phyloP scores from a whole-genome alignment of 345 rosid species.

The Euphorbia peplus region DNA sequence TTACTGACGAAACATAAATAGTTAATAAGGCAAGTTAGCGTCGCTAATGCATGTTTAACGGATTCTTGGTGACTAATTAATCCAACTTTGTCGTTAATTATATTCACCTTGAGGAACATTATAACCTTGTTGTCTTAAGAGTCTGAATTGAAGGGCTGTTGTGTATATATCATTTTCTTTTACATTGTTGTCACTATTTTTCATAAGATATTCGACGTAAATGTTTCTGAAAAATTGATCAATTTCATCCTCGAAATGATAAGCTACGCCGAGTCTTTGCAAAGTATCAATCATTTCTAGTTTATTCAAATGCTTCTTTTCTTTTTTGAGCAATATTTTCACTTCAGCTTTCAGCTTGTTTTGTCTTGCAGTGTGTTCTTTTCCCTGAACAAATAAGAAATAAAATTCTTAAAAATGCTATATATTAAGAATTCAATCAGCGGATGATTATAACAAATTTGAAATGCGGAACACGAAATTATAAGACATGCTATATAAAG shows the following conservation, averaged over 20 bases:
- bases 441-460: no score
- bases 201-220: no score
- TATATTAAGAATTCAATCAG: no score
- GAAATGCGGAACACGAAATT: no score
- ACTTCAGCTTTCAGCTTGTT: conserved; percentile 13
- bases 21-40: no score
- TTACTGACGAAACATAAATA: no score
- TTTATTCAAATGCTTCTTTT: background rate
- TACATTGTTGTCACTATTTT: background rate
- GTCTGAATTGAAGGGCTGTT: conserved; percentile 18
- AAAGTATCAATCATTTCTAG: conserved; percentile 13
- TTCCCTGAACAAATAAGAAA: background rate
- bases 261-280: conserved; percentile 22
- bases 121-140: conserved; percentile 17
- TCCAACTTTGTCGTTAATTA: no score
- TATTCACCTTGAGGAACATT: conserved; percentile 11
- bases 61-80: no score
- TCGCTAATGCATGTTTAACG: no score
- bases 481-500: background rate
- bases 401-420: no score
- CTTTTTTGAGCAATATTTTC: background rate
- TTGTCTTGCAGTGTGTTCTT: background rate
- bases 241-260: conserved; percentile 18
- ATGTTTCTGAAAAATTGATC: background rate
- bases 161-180: background rate